Percentiles rank a stretch among this genome's conserved stretches.
phyloP scores from a whole-genome alignment of 2,329 filamentous ascomycete genomes.

The Ramularia endophylla region DNA sequence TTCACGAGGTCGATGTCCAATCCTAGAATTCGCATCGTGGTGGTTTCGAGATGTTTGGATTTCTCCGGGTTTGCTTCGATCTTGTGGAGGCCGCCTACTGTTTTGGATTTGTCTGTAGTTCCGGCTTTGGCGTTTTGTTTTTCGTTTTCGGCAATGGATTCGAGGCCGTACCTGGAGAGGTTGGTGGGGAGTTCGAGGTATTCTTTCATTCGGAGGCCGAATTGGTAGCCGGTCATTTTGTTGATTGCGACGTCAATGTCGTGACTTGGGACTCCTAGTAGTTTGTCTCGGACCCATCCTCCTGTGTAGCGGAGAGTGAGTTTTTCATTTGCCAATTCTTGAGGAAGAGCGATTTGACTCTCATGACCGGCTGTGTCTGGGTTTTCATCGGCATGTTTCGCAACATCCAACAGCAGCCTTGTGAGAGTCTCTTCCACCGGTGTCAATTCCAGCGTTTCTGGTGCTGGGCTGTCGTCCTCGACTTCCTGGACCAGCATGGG shows the following conservation, averaged over 20 bases:
- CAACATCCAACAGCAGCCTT: conserved; percentile 75
- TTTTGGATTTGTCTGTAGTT: conserved; percentile 44
- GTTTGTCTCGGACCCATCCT: conserved; percentile 82
- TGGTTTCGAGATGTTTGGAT: conserved; percentile 92
- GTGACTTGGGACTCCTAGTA: conserved; percentile 64
- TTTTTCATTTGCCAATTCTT: conserved; percentile 41
- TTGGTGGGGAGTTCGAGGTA: conserved; percentile 60
- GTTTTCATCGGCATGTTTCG: conserved; percentile 55
- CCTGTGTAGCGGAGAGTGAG: conserved; percentile 69
- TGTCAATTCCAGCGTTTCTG: conserved; percentile 51
- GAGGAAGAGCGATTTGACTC: conserved; percentile 35
- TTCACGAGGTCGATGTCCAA: conserved; percentile 94
- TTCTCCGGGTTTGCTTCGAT: conserved; percentile 92
- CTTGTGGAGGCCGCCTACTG: conserved; percentile 74
- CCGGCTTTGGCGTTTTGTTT: conserved; percentile 36
- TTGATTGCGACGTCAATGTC: conserved; percentile 86
- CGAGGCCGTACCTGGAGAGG: conserved; percentile 53
- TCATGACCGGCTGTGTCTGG: conserved; percentile 22
- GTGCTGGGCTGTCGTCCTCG: conserved; percentile 18
- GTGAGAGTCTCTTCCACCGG: conserved; percentile 66
- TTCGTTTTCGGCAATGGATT: conserved; percentile 32
- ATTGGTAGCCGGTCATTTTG: conserved; percentile 73
- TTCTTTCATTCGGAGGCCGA: conserved; percentile 62
- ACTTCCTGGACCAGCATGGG: conserved; percentile 29
- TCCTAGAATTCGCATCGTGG: conserved; percentile 76